Conservation (phyloP, 139 green algal genomes). For the Volvox africanus region DNA sequence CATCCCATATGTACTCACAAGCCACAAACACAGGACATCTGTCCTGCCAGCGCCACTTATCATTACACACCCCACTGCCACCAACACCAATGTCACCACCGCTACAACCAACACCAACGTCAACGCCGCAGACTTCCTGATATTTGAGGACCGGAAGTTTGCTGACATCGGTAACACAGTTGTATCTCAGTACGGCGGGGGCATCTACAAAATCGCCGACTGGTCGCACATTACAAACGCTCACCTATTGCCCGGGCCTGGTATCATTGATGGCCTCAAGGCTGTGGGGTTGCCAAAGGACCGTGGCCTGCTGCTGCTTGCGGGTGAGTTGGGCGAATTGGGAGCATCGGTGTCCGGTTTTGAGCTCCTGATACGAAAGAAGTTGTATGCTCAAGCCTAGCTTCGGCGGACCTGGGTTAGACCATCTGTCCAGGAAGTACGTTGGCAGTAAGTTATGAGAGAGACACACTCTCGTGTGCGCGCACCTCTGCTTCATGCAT, state of each 20-base stretch:
- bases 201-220: slow-evolving; percentile 85
- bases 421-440: too few relatives aligned
- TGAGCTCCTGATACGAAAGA: not conserved
- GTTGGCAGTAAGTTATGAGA: not conserved
- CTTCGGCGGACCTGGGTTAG: too few relatives aligned
- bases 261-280: slow-evolving; percentile 98
- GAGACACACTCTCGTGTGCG: not conserved
- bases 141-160: slow-evolving; percentile 99
- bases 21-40: too few relatives aligned
- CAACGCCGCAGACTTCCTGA: slow-evolving; percentile 90
- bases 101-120: not conserved
- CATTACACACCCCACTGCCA: too few relatives aligned
- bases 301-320: slow-evolving; percentile 68
- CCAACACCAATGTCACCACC: too few relatives aligned
- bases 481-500: not conserved
- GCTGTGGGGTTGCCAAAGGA: slow-evolving; percentile 77
- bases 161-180: slow-evolving; percentile 99
- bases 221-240: slow-evolving; percentile 99
- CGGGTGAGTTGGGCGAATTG: slow-evolving; percentile 40
- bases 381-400: too few relatives aligned
- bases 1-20: too few relatives aligned
- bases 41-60: too few relatives aligned
- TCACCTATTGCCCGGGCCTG: slow-evolving; percentile 93
- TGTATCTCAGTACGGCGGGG: slow-evolving; percentile 85
- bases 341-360: not conserved